phyloP scores from a whole-genome alignment of 345 rosid genomes.

The Syzygium oleosum region DNA sequence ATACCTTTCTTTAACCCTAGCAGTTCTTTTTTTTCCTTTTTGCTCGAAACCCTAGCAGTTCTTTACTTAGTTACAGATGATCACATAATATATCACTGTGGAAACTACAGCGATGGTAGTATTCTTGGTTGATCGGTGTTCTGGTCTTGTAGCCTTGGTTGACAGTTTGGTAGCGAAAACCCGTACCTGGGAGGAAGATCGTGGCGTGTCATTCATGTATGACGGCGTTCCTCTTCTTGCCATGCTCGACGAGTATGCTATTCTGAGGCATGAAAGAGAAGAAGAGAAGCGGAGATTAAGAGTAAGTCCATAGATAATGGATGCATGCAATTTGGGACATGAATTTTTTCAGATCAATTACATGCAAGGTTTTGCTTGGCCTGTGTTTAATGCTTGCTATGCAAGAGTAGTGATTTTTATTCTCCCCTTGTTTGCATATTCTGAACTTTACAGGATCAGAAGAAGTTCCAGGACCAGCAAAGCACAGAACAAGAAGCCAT shows the following conservation, averaged over 20 bases:
- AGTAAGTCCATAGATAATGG: conserved; percentile 25
- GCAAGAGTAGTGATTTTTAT: neutral
- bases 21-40: neutral
- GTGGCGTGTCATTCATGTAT: conserved; percentile 46
- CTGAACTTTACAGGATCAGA: conserved; percentile 41
- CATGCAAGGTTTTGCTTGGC: neutral
- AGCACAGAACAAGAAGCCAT: conserved; percentile 66
- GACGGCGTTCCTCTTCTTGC: conserved; percentile 93
- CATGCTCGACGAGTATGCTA: conserved; percentile 89
- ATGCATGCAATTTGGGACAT: neutral
- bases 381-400: neutral
- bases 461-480: conserved; percentile 81
- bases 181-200: conserved; percentile 82
- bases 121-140: neutral
- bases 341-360: neutral
- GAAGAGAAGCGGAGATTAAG: conserved; percentile 81
- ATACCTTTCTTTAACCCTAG: neutral
- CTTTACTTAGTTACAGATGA: neutral
- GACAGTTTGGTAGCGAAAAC: conserved; percentile 79
- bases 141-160: conserved; percentile 49
- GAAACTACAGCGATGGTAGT: neutral
- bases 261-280: conserved; percentile 92
- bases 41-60: neutral
- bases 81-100: neutral
- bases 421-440: neutral